These are phyloP conservation scores for Paramecium sexaurelia DNA, from an alignment of 73 alveolate genomes.

Conservation along the genomic window DNA sequence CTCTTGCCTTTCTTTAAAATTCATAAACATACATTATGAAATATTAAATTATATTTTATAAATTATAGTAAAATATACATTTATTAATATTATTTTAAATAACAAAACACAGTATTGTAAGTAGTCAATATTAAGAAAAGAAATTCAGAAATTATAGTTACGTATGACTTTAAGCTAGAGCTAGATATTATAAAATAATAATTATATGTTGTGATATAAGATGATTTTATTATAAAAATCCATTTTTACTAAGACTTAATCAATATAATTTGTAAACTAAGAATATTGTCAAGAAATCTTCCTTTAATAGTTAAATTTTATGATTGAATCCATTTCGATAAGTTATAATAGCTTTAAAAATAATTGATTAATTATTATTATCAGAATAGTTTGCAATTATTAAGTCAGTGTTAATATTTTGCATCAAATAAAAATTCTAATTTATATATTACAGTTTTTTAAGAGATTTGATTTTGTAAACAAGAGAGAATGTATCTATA, in stretches of 20 bases:
- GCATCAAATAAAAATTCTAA: neutral
- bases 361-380: neutral
- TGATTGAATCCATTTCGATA: neutral
- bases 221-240: no score
- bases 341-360: neutral
- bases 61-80: neutral
- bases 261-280: no score
- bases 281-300: neutral
- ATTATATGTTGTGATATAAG: no score
- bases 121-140: neutral
- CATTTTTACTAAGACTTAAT: no score
- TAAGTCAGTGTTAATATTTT: neutral
- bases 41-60: neutral
- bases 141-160: no score
- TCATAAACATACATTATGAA: conserved; percentile 11
- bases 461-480: no score
- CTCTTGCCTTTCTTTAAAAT: conserved; percentile 9
- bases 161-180: no score
- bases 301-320: neutral
- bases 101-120: no score
- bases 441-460: neutral
- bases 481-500: no score
- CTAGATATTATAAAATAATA: no score
- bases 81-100: neutral
- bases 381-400: neutral